Percentiles rank a stretch among this genome's conserved stretches.
These are phyloP conservation scores for Strigomonas culicis DNA, from an alignment of 208 protist genomes.

Conservation along the genomic window DNA sequence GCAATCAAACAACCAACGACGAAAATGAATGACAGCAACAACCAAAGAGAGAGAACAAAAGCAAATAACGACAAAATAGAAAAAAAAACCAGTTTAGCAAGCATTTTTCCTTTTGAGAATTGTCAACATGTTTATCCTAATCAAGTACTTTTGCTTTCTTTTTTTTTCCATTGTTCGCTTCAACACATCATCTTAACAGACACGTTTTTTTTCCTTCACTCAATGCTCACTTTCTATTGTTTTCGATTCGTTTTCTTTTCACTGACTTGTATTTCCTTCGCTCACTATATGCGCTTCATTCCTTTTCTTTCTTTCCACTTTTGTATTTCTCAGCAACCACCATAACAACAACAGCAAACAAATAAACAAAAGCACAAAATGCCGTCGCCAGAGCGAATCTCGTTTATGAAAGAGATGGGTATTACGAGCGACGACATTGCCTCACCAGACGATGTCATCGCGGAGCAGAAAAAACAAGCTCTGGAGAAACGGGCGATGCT, in stretches of 20 bases:
- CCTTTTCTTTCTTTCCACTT: not conserved
- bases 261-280: not conserved
- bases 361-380: conserved; percentile 8
- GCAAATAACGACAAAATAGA: not conserved
- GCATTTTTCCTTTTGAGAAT: not conserved
- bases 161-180: conserved; percentile 5
- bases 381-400: conserved; percentile 36
- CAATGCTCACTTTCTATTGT: not conserved
- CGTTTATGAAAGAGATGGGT: conserved; percentile 76
- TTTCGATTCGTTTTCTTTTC: not conserved
- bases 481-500: not conserved
- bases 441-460: conserved; percentile 3
- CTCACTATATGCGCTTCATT: not conserved
- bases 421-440: conserved; percentile 66
- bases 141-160: conserved; percentile 15
- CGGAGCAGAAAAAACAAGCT: not conserved
- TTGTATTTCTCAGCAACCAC: not conserved
- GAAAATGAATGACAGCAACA: not conserved
- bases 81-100: not conserved
- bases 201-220: not conserved
- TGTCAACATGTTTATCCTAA: not conserved
- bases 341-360: not conserved
- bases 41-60: not conserved
- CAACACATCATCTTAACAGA: not conserved
- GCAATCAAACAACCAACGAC: not conserved